Conservation (phyloP, 2,329 filamentous ascomycete species). For the Esteya vermicola region DNA sequence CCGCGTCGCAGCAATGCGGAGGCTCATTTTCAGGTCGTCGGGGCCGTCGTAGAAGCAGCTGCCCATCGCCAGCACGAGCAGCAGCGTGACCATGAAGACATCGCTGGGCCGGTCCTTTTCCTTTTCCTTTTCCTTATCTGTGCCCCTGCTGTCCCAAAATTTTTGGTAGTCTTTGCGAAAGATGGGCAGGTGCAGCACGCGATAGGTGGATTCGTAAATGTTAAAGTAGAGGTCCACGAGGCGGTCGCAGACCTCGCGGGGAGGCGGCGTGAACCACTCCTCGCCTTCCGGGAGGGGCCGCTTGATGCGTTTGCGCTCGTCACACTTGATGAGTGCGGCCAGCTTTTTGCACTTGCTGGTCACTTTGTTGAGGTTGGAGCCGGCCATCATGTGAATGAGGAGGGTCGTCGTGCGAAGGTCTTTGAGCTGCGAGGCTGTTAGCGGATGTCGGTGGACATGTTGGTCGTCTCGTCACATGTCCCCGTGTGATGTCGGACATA, state of each 20-base stretch:
- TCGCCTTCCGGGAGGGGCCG: not conserved
- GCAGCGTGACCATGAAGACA: slow-evolving; percentile 30
- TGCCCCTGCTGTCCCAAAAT: slow-evolving; percentile 25
- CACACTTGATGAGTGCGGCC: slow-evolving; percentile 25
- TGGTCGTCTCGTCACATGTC: too few relatives aligned
- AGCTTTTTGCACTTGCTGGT: slow-evolving; percentile 26
- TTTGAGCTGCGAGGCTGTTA: slow-evolving; percentile 8
- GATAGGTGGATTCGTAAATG: slow-evolving; percentile 36
- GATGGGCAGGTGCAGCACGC: slow-evolving; percentile 38
- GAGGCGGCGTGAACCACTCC: slow-evolving; percentile 15
- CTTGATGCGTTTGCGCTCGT: slow-evolving; percentile 4
- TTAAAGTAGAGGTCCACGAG: slow-evolving; percentile 38
- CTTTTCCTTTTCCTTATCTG: not conserved
- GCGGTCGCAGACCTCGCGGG: slow-evolving; percentile 27
- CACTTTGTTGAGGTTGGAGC: slow-evolving; percentile 5
- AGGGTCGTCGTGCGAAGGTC: slow-evolving; percentile 12
- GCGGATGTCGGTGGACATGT: too few relatives aligned
- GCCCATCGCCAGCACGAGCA: slow-evolving; percentile 32
- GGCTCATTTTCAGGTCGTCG: slow-evolving; percentile 1
- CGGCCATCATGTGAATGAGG: slow-evolving; percentile 16
- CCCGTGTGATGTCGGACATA: too few relatives aligned
- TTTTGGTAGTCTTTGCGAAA: slow-evolving; percentile 35
- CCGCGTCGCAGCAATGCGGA: slow-evolving; percentile 6
- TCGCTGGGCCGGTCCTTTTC: slow-evolving; percentile 5
- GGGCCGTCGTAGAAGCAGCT: slow-evolving; percentile 23